Evolutionary conservation across 345 rosid genomes (phyloP), one percentile per base, ranked within the genome.

Genomic region (Acer negundo): DNA sequence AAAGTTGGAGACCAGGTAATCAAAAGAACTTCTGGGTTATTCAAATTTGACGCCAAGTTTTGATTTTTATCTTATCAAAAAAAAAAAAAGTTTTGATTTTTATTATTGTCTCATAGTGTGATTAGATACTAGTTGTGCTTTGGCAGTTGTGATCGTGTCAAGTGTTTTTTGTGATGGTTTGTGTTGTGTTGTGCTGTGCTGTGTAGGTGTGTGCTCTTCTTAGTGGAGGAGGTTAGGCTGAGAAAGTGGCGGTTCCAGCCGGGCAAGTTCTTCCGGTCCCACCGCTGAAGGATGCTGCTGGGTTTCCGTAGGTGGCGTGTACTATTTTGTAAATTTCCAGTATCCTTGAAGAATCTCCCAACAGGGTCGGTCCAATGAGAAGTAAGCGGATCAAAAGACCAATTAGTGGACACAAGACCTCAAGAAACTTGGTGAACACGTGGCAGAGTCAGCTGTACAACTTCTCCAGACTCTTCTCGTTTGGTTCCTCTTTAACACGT

Each of bases 281-380:
- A 0, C 47, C 93, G 0, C 85, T 89, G 20, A 81, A 80, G 77
- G 95, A 89, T 73, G 91, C 91, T 53, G 84, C 90, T 16, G 80
- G 86, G 77, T 83, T 89, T 56, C 91, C 93, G 0, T 91, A 91
- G 83, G 95, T 86, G 63, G 88, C 90, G 23, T 89, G 95, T 71
- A 89, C 92, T 72, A 93, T 91, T 85, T 89, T 93, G 93, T 91
- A n/a, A n/a, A n/a, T n/a, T n/a, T n/a, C n/a, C n/a, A n/a, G n/a
- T n/a, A n/a, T n/a, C n/a, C 23, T 1, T 19, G 62, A 17, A 17
- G 62, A 56, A n/a, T 13, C n/a, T 8, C 62, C 4, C 95, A 1
- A 91, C 91, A 67, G 82, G 12, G 49, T 9, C 49, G 49, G 6
- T 47, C 73, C 56, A 47, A 69, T 1, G 58, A 23, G 49, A 19